These are phyloP conservation scores for Orbilia brochopaga DNA, from an alignment of 2,329 filamentous ascomycete genomes.

Conservation along the genomic window DNA sequence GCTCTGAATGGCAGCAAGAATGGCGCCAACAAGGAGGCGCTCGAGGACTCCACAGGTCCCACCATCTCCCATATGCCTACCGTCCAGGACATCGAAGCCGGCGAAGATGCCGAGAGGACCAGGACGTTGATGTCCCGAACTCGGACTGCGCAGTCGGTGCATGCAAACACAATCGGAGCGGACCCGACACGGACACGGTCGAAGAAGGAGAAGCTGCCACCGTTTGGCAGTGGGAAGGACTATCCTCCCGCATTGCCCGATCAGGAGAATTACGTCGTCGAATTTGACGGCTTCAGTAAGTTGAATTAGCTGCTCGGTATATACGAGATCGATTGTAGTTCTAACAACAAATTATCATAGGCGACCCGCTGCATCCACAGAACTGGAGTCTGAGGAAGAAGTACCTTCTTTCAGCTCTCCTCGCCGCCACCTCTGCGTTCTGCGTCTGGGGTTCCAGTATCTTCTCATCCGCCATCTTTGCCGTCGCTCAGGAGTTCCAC, in stretches of 20 bases:
- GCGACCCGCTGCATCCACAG: slow-evolving; percentile 83
- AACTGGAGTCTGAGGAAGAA: slow-evolving; percentile 86
- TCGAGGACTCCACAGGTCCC: slow-evolving; percentile 30
- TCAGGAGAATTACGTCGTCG: slow-evolving; percentile 78
- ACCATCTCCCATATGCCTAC: slow-evolving; percentile 28
- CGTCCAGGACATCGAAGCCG: slow-evolving; percentile 29
- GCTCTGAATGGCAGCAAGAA: slow-evolving; percentile 7
- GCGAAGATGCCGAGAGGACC: slow-evolving; percentile 25
- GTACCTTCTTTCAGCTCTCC: slow-evolving; percentile 71
- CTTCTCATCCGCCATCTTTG: slow-evolving; percentile 70
- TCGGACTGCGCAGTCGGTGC: slow-evolving; percentile 43
- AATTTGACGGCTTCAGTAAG: slow-evolving; percentile 73
- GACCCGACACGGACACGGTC: slow-evolving; percentile 31
- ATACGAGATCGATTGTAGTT: slow-evolving; percentile 5
- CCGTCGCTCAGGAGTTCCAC: slow-evolving; percentile 66
- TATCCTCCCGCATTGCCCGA: slow-evolving; percentile 74
- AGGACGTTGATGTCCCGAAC: slow-evolving; percentile 40
- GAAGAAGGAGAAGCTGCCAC: slow-evolving; percentile 39
- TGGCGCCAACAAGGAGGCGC: slow-evolving; percentile 23
- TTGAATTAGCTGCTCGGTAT: neutral
- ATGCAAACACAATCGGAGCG: slow-evolving; percentile 41
- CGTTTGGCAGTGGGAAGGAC: slow-evolving; percentile 40
- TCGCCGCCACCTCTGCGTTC: slow-evolving; percentile 75
- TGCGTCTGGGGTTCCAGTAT: slow-evolving; percentile 76
- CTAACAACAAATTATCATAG: slow-evolving; percentile 52